These are phyloP conservation scores for Coffea canephora DNA, from an alignment of 257 asterid genomes.

Conservation along the genomic window DNA sequence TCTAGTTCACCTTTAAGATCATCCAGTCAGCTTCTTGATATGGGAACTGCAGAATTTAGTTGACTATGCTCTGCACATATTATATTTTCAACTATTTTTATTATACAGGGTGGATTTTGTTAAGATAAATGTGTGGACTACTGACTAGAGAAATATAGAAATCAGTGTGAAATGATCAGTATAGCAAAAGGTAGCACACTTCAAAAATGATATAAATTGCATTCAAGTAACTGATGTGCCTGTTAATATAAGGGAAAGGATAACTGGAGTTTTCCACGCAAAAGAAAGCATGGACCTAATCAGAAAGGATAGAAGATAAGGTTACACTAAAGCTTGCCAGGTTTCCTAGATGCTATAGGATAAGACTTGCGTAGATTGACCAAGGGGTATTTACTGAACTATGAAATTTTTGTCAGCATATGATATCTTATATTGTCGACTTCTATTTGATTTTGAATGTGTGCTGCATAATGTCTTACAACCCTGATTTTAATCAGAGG, in stretches of 20 bases:
- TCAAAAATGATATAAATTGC: neutral
- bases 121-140: neutral
- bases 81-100: neutral
- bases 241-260: neutral
- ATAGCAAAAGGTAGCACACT: neutral
- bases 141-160: neutral
- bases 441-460: neutral
- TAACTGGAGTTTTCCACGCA: neutral
- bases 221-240: neutral
- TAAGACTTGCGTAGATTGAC: neutral
- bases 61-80: neutral
- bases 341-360: neutral
- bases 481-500: slow-evolving; percentile 41
- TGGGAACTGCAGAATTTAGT: neutral
- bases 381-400: neutral
- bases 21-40: neutral
- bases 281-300: neutral
- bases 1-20: no score
- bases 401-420: neutral
- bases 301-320: neutral
- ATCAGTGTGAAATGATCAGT: neutral
- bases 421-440: slow-evolving; percentile 1
- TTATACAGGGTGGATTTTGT: neutral
- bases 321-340: neutral
- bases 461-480: neutral